These are phyloP conservation scores for Kalanchoe fedtschenkoi DNA, from an alignment of 164 flowering plant genomes.

Conservation along the genomic window DNA sequence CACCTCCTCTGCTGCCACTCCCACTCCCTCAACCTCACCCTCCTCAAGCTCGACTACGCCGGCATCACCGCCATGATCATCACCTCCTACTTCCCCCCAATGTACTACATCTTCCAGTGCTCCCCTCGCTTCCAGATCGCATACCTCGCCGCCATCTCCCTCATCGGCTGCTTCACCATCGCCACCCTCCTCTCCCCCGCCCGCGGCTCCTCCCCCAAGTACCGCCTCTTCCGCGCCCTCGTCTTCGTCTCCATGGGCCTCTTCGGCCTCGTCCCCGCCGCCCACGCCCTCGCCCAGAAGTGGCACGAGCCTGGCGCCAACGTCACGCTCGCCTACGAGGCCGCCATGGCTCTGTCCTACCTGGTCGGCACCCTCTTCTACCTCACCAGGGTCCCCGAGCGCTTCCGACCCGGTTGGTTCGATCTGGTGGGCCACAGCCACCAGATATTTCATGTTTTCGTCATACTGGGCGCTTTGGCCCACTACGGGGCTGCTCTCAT, in stretches of 20 bases:
- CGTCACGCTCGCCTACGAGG: neutral
- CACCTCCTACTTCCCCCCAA: constrained; percentile 86
- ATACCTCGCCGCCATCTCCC: constrained; percentile 55
- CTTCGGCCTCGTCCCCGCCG: neutral
- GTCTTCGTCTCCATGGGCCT: neutral
- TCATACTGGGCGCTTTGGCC: neutral
- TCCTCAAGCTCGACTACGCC: constrained; percentile 56
- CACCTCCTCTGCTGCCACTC: constrained; percentile 86
- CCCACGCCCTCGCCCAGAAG: neutral
- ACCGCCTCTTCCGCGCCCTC: neutral
- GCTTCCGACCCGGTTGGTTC: constrained; percentile 1
- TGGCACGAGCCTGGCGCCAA: constrained; percentile 3
- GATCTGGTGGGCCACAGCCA: neutral
- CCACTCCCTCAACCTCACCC: constrained; percentile 28
- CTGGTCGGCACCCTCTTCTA: neutral
- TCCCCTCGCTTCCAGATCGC: constrained; percentile 56
- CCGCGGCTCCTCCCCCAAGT: neutral
- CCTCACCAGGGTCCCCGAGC: neutral
- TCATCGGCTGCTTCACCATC: constrained; percentile 50
- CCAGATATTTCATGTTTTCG: constrained; percentile 2
- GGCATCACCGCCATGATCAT: constrained; percentile 84
- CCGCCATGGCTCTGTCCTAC: neutral
- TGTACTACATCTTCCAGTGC: constrained; percentile 84
- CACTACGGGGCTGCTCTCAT: constrained; percentile 3
- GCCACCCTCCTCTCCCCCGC: neutral